Evolutionary conservation across 306 rosid genomes (phyloP).

Genomic region (Corylus heterophylla): DNA sequence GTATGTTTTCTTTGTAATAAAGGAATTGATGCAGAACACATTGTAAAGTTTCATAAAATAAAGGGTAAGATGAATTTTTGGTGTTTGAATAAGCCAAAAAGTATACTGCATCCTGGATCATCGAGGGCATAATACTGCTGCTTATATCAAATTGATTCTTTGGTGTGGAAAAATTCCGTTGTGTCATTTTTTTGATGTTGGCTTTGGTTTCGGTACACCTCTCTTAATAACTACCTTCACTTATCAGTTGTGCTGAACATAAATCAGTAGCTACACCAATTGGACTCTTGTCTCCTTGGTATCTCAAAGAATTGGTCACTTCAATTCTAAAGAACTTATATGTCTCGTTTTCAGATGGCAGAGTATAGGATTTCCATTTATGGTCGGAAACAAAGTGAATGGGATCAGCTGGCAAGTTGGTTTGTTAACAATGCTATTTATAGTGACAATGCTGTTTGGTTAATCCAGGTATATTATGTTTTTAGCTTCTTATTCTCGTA

Average conservation of each 20-base stretch:
- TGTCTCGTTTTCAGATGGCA: slow-evolving; percentile 68
- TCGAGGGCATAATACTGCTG: neutral
- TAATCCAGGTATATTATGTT: slow-evolving; percentile 70
- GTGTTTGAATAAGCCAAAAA: neutral
- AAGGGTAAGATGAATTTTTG: neutral
- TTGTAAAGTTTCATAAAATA: neutral
- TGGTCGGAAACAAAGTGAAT: slow-evolving; percentile 92
- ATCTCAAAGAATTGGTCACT: neutral
- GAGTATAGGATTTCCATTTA: slow-evolving; percentile 89
- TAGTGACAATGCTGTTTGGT: slow-evolving; percentile 84
- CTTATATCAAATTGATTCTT: neutral
- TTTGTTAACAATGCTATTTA: slow-evolving; percentile 75
- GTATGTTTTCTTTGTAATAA: neutral
- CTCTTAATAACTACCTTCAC: neutral
- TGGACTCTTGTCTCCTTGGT: neutral
- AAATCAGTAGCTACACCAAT: neutral
- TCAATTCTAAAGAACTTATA: slow-evolving; percentile 4
- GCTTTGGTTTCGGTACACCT: neutral
- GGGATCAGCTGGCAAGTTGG: slow-evolving; percentile 97
- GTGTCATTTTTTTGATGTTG: neutral
- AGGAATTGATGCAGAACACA: neutral
- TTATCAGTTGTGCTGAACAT: neutral
- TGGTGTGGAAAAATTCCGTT: neutral
- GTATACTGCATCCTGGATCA: neutral
- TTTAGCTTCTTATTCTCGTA: slow-evolving; percentile 15